Evolutionary conservation across 139 green algal genomes (phyloP).

Genomic region (Coccomyxa sp.): DNA sequence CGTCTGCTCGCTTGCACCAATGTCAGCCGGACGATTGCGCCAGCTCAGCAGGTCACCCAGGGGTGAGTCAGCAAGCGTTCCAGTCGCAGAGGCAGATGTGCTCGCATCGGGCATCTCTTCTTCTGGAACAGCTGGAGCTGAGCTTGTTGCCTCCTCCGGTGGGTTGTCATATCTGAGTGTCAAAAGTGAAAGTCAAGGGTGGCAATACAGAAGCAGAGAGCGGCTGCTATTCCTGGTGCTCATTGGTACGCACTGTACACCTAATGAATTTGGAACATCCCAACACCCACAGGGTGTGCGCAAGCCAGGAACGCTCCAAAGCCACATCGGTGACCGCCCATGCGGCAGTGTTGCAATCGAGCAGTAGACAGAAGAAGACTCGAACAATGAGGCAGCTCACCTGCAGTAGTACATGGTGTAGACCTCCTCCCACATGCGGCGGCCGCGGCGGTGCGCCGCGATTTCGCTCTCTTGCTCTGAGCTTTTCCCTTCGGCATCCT

Average conservation of each 20-base stretch:
- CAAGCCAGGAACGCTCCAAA: too few species aligned
- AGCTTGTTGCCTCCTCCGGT: neutral
- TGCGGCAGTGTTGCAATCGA: too few species aligned
- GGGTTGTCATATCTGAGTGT: neutral
- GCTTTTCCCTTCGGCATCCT: neutral
- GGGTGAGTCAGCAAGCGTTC: constrained; percentile 10
- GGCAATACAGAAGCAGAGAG: too few species aligned
- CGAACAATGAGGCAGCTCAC: neutral
- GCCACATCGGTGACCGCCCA: too few species aligned
- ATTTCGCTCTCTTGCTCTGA: constrained; percentile 12
- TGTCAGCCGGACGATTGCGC: neutral
- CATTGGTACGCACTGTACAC: too few species aligned
- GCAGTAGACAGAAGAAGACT: too few species aligned
- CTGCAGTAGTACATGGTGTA: constrained; percentile 80
- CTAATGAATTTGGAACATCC: too few species aligned
- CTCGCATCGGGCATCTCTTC: neutral
- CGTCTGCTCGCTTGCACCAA: constrained; percentile 19
- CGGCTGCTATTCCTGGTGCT: too few species aligned
- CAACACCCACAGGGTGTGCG: too few species aligned
- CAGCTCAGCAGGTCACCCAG: constrained; percentile 52
- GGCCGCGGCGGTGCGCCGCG: neutral
- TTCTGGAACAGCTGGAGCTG: neutral
- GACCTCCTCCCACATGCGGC: constrained; percentile 75
- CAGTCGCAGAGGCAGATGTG: neutral
- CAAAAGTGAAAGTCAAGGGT: too few species aligned